These are phyloP conservation scores for Allantophomopsis lycopodina DNA, from an alignment of 2,329 filamentous ascomycete species.

Conservation along the genomic window DNA sequence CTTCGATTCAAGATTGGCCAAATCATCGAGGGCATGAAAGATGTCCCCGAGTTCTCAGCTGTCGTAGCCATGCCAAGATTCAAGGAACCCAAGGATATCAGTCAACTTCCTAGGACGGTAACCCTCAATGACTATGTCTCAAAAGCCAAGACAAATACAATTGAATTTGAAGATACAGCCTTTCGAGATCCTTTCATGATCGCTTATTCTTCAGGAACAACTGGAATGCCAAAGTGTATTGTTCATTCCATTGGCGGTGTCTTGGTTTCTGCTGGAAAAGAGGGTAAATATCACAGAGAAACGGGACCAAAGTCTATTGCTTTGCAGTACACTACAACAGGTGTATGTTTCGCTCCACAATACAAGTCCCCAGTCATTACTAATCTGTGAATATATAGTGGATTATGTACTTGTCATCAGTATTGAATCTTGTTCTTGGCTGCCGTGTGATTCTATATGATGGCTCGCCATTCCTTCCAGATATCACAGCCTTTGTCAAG, in stretches of 20 bases:
- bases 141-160: conserved; percentile 7
- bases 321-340: conserved; percentile 51
- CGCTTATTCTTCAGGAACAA: conserved; percentile 70
- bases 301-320: conserved; percentile 25
- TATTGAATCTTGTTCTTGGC: conserved; percentile 45
- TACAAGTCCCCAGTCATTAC: no score
- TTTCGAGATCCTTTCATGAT: conserved; percentile 60
- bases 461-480: conserved; percentile 66
- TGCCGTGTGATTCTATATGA: conserved; percentile 61
- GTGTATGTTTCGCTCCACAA: conserved; percentile 14
- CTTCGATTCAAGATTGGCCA: conserved; percentile 57
- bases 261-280: conserved; percentile 45
- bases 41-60: conserved; percentile 43
- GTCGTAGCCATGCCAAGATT: conserved; percentile 57
- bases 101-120: conserved; percentile 27
- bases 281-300: conserved; percentile 38
- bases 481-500: conserved; percentile 46
- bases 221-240: conserved; percentile 74
- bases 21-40: conserved; percentile 47
- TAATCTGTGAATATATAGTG: conserved; percentile 25
- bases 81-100: conserved; percentile 41
- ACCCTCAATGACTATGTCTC: conserved; percentile 26
- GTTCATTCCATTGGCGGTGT: conserved; percentile 62
- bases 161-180: conserved; percentile 11
- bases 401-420: conserved; percentile 71